Evolutionary conservation across 23 red algal genomes (phyloP).

Genomic region (Pyropia haitanensis): DNA sequence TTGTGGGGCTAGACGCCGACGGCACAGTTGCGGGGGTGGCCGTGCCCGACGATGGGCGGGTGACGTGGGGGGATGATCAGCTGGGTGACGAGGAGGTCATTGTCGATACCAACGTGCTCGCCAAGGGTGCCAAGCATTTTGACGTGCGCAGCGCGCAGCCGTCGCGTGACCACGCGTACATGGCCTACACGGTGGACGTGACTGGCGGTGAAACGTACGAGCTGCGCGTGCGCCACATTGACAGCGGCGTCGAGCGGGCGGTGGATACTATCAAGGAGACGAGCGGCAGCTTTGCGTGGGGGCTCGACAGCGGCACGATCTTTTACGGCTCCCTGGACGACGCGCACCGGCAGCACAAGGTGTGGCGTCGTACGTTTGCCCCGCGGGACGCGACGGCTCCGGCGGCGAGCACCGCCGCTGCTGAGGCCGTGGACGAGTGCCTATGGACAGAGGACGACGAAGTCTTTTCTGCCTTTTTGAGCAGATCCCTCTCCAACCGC

Average conservation of each 20-base stretch:
- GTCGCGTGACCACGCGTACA: constrained; percentile 31
- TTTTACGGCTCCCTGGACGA: constrained; percentile 68
- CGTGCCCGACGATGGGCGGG: constrained; percentile 5
- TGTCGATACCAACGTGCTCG: constrained; percentile 58
- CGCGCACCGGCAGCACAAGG: constrained; percentile 47
- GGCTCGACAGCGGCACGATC: constrained; percentile 23
- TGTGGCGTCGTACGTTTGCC: constrained; percentile 46
- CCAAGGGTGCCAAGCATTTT: constrained; percentile 49
- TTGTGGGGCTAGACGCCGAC: not conserved
- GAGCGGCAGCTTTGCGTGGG: constrained; percentile 62
- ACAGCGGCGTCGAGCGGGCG: constrained; percentile 16
- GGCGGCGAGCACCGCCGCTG: constrained; percentile 1
- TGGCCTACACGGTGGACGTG: constrained; percentile 62
- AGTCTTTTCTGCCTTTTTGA: constrained; percentile 27
- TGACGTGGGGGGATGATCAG: constrained; percentile 5
- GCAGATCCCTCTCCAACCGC: constrained; percentile 32
- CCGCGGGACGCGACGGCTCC: not conserved
- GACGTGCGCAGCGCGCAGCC: constrained; percentile 12
- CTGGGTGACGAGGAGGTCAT: constrained; percentile 48
- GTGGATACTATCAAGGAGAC: constrained; percentile 34
- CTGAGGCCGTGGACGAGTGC: constrained; percentile 18
- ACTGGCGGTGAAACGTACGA: constrained; percentile 70
- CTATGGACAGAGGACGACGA: constrained; percentile 51
- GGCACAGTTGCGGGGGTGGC: not conserved
- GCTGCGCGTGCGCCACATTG: constrained; percentile 38